A percentile compares a stretch with the other conserved stretches of the same genome.
Conservation (phyloP, 192 early-diverging fungal genomes). For the Mortierella antarctica region DNA sequence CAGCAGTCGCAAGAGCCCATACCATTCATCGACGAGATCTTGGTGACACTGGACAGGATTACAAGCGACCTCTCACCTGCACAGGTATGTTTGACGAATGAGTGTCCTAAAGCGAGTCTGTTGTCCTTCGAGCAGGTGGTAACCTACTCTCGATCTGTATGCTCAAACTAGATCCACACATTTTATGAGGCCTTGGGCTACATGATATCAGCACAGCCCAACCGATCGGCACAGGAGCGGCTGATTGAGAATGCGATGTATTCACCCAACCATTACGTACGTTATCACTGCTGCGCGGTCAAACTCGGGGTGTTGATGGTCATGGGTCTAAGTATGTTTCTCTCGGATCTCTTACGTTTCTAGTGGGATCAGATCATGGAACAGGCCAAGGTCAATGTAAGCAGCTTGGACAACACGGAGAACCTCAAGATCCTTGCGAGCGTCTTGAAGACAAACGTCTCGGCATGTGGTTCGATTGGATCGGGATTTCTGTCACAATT, state of each 20-base stretch:
- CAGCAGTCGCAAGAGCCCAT: slow-evolving; percentile 89
- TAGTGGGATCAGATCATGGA: slow-evolving; percentile 87
- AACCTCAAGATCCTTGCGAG: slow-evolving; percentile 91
- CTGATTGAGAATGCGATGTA: slow-evolving; percentile 92
- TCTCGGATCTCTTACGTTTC: neutral
- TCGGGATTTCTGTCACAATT: slow-evolving; percentile 89
- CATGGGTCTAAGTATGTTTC: neutral
- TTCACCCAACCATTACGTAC: slow-evolving; percentile 82
- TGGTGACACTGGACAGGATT: slow-evolving; percentile 78
- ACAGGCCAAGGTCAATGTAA: slow-evolving; percentile 72
- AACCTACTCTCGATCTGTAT: no score
- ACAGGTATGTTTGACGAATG: slow-evolving; percentile 64
- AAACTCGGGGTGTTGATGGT: neutral
- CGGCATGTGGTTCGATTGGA: slow-evolving; percentile 90
- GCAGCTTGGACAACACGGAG: slow-evolving; percentile 79
- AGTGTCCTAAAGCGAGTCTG: neutral
- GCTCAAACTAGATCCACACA: slow-evolving; percentile 77
- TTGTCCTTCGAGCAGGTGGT: no score
- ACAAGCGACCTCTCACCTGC: slow-evolving; percentile 91
- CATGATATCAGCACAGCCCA: slow-evolving; percentile 94
- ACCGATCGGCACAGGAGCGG: slow-evolving; percentile 78
- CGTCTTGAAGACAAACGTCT: slow-evolving; percentile 94
- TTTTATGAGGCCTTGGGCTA: slow-evolving; percentile 99
- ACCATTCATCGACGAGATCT: slow-evolving; percentile 98
- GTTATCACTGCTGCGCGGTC: neutral